phyloP scores from a whole-genome alignment of 2,329 filamentous ascomycete genomes.

The Colletotrichum incanum region DNA sequence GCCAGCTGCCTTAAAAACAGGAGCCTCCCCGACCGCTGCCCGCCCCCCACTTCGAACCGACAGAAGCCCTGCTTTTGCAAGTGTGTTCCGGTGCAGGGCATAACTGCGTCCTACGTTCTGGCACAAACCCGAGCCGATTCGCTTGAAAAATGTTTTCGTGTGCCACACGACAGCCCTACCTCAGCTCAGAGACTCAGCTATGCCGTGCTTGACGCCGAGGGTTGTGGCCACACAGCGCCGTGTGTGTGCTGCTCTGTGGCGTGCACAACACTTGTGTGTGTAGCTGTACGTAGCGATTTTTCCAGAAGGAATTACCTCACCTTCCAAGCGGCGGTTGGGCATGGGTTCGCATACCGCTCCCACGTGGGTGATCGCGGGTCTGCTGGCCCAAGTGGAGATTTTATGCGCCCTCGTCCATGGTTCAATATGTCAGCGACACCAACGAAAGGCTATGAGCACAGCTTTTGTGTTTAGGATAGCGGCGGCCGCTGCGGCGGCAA shows the following conservation, averaged over 20 bases:
- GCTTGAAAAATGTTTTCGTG: slow-evolving; percentile 2
- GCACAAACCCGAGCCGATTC: slow-evolving; percentile 13
- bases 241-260: not conserved
- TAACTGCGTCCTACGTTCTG: not conserved
- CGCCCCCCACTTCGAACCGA: slow-evolving; percentile 24
- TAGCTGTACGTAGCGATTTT: slow-evolving; percentile 24
- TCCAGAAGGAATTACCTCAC: slow-evolving; percentile 39
- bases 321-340: slow-evolving; percentile 29
- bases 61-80: slow-evolving; percentile 31
- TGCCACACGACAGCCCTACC: slow-evolving; percentile 31
- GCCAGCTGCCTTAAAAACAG: slow-evolving; percentile 33
- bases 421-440: slow-evolving; percentile 20
- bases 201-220: not conserved
- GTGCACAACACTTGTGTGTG: not conserved
- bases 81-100: slow-evolving; percentile 10
- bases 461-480: not conserved
- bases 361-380: slow-evolving; percentile 41
- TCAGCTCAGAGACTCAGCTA: slow-evolving; percentile 17
- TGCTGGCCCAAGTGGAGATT: slow-evolving; percentile 38
- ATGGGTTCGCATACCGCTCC: slow-evolving; percentile 42
- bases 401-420: slow-evolving; percentile 33
- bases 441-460: not conserved
- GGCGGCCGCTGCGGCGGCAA: slow-evolving; percentile 21
- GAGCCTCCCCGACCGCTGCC: not conserved
- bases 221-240: slow-evolving; percentile 8